Evolutionary conservation across 2,329 filamentous ascomycete genomes (phyloP), one percentile per base, ranked within the genome.

Genomic region (Davidsoniella neocaledoniae): DNA sequence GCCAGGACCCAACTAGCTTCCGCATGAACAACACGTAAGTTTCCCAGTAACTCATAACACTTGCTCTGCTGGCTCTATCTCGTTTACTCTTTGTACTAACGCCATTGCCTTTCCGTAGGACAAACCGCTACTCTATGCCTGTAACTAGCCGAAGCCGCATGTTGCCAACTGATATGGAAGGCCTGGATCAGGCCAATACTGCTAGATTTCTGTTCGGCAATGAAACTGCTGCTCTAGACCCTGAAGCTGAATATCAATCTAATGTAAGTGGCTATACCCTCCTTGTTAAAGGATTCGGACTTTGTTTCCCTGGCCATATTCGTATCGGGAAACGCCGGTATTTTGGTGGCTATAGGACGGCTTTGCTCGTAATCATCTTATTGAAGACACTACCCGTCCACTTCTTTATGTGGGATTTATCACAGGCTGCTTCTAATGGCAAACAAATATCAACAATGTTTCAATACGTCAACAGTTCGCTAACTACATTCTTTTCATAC

Each of bases 121-220:
- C 81, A 54, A 93, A 94, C 63, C 83, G 90, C 56, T 94, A 94
- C 65, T 95, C 90, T 4, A 88, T 95, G 83, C 90, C 90, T 29
- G 83, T 90, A 47, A 86, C 83, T 44, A 48, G 43, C 33, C 74
- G 75, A 53, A 77, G 79, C 56, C 76, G 81, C 56, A 78, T 72
- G 56, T 67, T 79, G 58, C 79, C 82, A 60, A 79, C 81, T 41
- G 52, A 55, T 33, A 48, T 53, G 56, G 72, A 79, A 57, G 75
- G 76, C 38, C 69, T 94, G 51, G 87, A 91, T 54, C 81, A 85
- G 57, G 86, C 86, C 59, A 88, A 91, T 66, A 87, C 85, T 10
- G 77, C 86, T 23, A 80, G 83, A 50, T 94, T 93, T 60, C 71
- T 94, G 37, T 94, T 95, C 61, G 82, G 83, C 53, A 83, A 86